A percentile compares a stretch with the other conserved stretches of the same genome.
These are phyloP conservation scores for Hymenoscyphus occultus DNA, from an alignment of 2,329 filamentous ascomycete genomes.

Conservation along the genomic window DNA sequence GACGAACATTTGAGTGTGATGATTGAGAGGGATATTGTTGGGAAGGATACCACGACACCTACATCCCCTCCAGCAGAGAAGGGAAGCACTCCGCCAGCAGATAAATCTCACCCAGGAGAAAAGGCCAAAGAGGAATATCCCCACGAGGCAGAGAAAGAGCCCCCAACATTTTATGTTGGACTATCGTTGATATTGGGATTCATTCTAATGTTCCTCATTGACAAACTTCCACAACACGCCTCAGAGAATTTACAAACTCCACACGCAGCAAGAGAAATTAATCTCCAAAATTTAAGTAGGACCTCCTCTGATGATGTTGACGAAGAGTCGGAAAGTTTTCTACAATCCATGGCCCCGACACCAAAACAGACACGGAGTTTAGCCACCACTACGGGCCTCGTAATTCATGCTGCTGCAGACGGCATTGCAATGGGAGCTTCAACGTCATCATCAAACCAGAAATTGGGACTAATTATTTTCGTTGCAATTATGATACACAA, in stretches of 20 bases:
- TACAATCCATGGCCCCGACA: constrained; percentile 55
- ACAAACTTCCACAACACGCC: constrained; percentile 75
- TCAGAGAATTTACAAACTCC: constrained; percentile 61
- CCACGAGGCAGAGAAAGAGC: constrained; percentile 39
- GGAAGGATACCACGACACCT: constrained; percentile 1
- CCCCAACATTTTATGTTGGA: constrained; percentile 76
- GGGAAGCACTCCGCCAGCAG: constrained; percentile 16
- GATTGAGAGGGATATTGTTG: constrained; percentile 11
- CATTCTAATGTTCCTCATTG: constrained; percentile 94
- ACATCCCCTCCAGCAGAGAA: constrained; percentile 11
- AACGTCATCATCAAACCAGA: constrained; percentile 67
- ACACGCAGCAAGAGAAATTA: constrained; percentile 78
- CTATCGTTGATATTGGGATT: constrained; percentile 85
- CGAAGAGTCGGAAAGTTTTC: constrained; percentile 55
- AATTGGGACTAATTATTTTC: constrained; percentile 88
- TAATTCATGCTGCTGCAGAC: constrained; percentile 93
- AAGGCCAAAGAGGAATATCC: constrained; percentile 37
- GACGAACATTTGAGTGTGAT: constrained; percentile 14
- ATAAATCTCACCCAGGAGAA: constrained; percentile 7
- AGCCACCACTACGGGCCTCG: constrained; percentile 88
- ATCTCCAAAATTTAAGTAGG: constrained; percentile 71
- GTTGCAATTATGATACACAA: constrained; percentile 97
- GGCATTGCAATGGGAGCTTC: constrained; percentile 95
- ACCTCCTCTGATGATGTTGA: constrained; percentile 43
- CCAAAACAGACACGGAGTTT: constrained; percentile 61